phyloP scores from a whole-genome alignment of 1,284 basidiomycete genomes.

The Trichosporon sp. region DNA sequence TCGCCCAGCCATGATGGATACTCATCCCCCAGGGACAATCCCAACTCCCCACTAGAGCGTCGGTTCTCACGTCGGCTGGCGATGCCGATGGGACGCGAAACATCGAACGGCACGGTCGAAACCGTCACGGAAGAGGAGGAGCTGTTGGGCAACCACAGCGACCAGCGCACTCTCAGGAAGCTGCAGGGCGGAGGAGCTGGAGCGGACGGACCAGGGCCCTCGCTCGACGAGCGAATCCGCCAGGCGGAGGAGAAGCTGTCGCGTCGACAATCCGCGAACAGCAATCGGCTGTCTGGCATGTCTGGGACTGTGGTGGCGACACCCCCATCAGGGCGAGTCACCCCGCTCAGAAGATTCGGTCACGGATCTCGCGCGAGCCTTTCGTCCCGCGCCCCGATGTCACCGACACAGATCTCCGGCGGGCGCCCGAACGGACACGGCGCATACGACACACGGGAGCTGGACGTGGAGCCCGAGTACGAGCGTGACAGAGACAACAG shows the following conservation, averaged over 20 bases:
- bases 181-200: not conserved
- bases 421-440: conserved; percentile 7
- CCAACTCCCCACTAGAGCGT: conserved; percentile 25
- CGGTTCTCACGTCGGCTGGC: conserved; percentile 28
- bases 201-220: not conserved
- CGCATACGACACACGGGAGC: not conserved
- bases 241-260: conserved; percentile 44
- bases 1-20: not conserved
- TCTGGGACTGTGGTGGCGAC: not conserved
- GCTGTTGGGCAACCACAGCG: not conserved
- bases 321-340: conserved; percentile 16
- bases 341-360: conserved; percentile 8
- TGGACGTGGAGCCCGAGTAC: not conserved
- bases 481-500: conserved; percentile 3
- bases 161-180: not conserved
- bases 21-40: not conserved
- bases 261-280: conserved; percentile 7
- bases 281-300: not conserved
- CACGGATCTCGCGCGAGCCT: conserved; percentile 12
- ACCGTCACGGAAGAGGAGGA: conserved; percentile 25
- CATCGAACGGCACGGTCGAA: conserved; percentile 12
- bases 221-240: conserved; percentile 45
- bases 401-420: conserved; percentile 1
- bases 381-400: conserved; percentile 6
- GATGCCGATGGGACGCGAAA: conserved; percentile 22